Evolutionary conservation across 768 basidiomycete genomes (phyloP).

Genomic region (Suillus lakei): DNA sequence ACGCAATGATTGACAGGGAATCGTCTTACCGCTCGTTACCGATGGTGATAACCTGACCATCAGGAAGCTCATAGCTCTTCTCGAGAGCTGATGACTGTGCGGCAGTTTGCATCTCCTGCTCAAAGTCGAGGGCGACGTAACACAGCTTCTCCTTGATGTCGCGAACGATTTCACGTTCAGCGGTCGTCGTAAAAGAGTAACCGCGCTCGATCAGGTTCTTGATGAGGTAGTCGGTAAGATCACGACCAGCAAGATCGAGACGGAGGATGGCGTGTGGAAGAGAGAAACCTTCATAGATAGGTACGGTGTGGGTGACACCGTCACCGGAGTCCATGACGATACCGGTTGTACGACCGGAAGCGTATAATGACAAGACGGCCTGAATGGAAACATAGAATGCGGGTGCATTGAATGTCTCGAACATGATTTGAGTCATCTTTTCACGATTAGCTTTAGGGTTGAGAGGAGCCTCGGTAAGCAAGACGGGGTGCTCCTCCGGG

Average conservation of each 20-base stretch:
- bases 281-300: constrained; percentile 94
- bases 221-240: constrained; percentile 83
- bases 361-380: constrained; percentile 80
- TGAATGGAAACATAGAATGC: constrained; percentile 80
- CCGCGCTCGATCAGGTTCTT: constrained; percentile 91
- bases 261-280: constrained; percentile 93
- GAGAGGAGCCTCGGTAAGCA: constrained; percentile 73
- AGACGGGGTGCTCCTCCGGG: constrained; percentile 75
- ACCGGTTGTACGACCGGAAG: constrained; percentile 93
- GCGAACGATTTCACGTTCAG: constrained; percentile 92
- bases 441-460: constrained; percentile 77
- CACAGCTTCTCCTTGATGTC: constrained; percentile 96
- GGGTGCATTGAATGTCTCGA: constrained; percentile 77
- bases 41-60: constrained; percentile 92
- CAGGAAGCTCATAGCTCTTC: constrained; percentile 92
- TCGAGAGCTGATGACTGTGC: constrained; percentile 88
- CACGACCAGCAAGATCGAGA: constrained; percentile 91
- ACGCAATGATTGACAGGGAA: neutral
- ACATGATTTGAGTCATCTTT: constrained; percentile 83
- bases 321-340: constrained; percentile 97
- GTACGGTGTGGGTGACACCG: constrained; percentile 95
- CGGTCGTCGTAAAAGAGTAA: constrained; percentile 92
- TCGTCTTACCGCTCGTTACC: constrained; percentile 61
- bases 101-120: constrained; percentile 91
- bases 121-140: constrained; percentile 94